Evolutionary conservation across 2,329 filamentous ascomycete species (phyloP), one percentile per base, ranked within the genome.

Genomic region (Ceratocystis harringtonii): DNA sequence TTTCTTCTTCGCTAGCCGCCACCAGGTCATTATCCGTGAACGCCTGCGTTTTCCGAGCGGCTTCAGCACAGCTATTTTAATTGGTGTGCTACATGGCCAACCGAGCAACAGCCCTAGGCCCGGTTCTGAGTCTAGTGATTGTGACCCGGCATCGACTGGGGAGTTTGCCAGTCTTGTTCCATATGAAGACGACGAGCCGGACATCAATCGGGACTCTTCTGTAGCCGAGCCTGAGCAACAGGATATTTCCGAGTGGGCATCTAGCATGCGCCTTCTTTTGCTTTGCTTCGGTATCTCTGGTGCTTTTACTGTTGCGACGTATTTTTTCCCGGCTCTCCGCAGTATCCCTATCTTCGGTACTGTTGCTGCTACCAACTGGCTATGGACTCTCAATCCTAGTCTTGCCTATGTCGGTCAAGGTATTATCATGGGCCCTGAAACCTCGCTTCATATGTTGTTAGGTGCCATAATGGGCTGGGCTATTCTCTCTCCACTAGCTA

Each of bases 351-450:
- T 99, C 30, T 89, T 97, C 70, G 94, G 94, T 0, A 76, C 81
- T 0, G 76, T 81, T 1, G 82, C 95, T 5, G 91, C 91, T 0
- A 76, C 82, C 0, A 84, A 84, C 1, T 99, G 92, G 92, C 81
- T 96, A 0, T 99, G 94, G 94, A 94, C 90, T 0, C 78, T 99
- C 5, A 99, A 99, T 70, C 94, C 94, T 0, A 96, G 91, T 58
- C 87, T 95, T n/a, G 94, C 94, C 1, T 99, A 99, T 73, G 85
- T 97, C 30, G 94, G 94, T 0, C 94, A 99, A 76, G 94, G 94
- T 10, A 95, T 99, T 68, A 97, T 99, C 72, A 99, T 99, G 94
- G 94, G 94, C 0, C 89, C 92, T 3, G 87, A 90, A 48, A 99
- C 94, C 0, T 97, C 92, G 2, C 80, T 95, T 63, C 92, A 97